Conservation (phyloP, 1,284 basidiomycete genomes). For the Coriolopsis trogii region DNA sequence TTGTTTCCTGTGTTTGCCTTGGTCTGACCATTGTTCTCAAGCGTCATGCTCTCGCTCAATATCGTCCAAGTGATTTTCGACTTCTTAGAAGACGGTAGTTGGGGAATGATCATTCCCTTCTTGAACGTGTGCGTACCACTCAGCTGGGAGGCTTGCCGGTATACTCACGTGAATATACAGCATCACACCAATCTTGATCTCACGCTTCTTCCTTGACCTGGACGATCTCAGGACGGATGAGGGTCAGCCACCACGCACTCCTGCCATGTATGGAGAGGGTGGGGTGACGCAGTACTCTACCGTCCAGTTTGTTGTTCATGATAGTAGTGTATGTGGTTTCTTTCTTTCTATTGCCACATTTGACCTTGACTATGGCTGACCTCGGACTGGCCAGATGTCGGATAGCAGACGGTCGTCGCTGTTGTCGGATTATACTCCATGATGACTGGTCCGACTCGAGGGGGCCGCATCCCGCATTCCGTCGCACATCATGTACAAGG, state of each 20-base stretch:
- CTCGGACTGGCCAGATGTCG: too few species aligned
- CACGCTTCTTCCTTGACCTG: conserved; percentile 21
- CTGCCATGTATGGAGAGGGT: too few species aligned
- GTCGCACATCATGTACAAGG: too few species aligned
- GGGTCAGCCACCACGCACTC: too few species aligned
- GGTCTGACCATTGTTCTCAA: not conserved
- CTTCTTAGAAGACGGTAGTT: conserved; percentile 2
- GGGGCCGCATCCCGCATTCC: too few species aligned
- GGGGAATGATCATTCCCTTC: conserved; percentile 11
- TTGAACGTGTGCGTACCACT: conserved; percentile 16
- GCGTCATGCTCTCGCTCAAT: conserved; percentile 15
- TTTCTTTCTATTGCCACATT: too few species aligned
- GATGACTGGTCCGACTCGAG: too few species aligned
- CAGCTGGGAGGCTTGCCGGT: not conserved
- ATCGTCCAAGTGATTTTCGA: conserved; percentile 16
- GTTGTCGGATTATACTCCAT: too few species aligned
- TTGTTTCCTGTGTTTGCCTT: not conserved
- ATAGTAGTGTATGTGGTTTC: not conserved
- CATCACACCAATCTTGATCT: conserved; percentile 19
- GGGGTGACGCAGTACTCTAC: not conserved
- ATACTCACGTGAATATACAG: not conserved
- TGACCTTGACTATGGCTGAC: too few species aligned
- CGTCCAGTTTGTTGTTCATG: not conserved
- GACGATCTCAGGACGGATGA: conserved; percentile 4
- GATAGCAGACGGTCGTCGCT: not conserved